Conservation (phyloP, 768 basidiomycete species). For the Russula ochroleuca region DNA sequence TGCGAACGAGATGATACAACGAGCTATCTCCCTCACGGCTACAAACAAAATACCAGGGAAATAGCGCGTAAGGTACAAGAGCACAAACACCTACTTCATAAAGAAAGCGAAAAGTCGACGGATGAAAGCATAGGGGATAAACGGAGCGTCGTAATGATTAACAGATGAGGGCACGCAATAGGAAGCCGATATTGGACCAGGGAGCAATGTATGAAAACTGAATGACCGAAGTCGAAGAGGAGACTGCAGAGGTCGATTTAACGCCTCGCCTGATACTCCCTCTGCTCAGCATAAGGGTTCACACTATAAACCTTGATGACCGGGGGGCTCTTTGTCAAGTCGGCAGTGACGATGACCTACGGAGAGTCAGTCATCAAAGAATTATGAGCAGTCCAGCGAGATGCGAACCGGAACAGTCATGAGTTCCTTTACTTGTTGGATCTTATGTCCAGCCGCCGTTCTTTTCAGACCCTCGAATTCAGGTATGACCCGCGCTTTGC, state of each 20-base stretch:
- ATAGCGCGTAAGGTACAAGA: slow-evolving; percentile 21
- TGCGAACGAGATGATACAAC: slow-evolving; percentile 22
- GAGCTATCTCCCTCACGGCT: slow-evolving; percentile 6
- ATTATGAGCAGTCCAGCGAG: slow-evolving; percentile 17
- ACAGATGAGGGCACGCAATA: slow-evolving; percentile 2
- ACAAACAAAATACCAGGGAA: slow-evolving; percentile 1
- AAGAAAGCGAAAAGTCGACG: slow-evolving; percentile 2
- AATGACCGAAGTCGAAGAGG: not conserved
- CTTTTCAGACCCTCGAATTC: slow-evolving; percentile 79
- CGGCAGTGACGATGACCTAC: slow-evolving; percentile 91
- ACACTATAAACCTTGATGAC: slow-evolving; percentile 97
- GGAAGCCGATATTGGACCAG: not conserved
- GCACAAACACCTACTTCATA: slow-evolving; percentile 5
- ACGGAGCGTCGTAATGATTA: not conserved
- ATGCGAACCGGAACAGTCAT: slow-evolving; percentile 85
- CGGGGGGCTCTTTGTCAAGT: slow-evolving; percentile 92
- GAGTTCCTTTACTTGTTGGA: slow-evolving; percentile 91
- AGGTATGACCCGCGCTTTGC: slow-evolving; percentile 69
- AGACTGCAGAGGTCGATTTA: not conserved
- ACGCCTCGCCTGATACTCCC: slow-evolving; percentile 33
- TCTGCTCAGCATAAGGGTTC: slow-evolving; percentile 76
- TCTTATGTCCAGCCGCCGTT: slow-evolving; percentile 77
- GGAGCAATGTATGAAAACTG: slow-evolving; percentile 12
- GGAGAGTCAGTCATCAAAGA: slow-evolving; percentile 5
- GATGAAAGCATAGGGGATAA: slow-evolving; percentile 15